These are phyloP conservation scores for Graphilbum ipis-grandicollis DNA, from an alignment of 2,329 filamentous ascomycete species.

Conservation along the genomic window DNA sequence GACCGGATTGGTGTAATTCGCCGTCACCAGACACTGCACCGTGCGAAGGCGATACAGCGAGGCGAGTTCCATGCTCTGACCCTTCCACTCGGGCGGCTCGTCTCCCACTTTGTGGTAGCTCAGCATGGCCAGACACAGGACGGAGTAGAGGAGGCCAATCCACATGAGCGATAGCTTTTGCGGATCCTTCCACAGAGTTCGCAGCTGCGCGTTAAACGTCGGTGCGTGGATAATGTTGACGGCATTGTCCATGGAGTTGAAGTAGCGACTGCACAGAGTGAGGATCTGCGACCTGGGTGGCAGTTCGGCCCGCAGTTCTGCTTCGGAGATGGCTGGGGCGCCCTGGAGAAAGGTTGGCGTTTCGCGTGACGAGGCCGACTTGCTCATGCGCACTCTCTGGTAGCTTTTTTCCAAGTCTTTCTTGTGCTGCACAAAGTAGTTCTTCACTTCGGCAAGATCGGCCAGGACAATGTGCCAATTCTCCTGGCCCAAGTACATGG, in stretches of 20 bases:
- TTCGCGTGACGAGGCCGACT: conserved; percentile 38
- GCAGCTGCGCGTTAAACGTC: conserved; percentile 62
- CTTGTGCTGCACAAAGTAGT: conserved; percentile 72
- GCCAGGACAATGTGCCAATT: conserved; percentile 69
- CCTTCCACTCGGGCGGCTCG: conserved; percentile 62
- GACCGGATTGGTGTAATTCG: conserved; percentile 60
- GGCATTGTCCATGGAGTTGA: conserved; percentile 62
- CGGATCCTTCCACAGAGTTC: conserved; percentile 52
- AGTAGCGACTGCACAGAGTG: conserved; percentile 73
- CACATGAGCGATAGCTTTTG: conserved; percentile 59
- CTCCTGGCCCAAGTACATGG: conserved; percentile 65
- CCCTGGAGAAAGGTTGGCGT: conserved; percentile 69
- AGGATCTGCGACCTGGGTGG: conserved; percentile 73
- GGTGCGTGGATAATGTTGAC: conserved; percentile 66
- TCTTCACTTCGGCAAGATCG: conserved; percentile 85
- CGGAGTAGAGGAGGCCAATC: conserved; percentile 59
- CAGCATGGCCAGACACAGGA: conserved; percentile 61
- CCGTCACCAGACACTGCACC: conserved; percentile 59
- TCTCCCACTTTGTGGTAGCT: conserved; percentile 67
- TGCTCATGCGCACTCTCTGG: conserved; percentile 55
- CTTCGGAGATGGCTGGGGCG: conserved; percentile 50
- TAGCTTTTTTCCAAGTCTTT: conserved; percentile 76
- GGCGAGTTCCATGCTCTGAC: conserved; percentile 41
- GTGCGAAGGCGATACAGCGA: conserved; percentile 52
- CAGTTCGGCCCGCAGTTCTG: conserved; percentile 63